Evolutionary conservation across 768 basidiomycete genomes (phyloP).

Genomic region (Boletellus ananiceps): DNA sequence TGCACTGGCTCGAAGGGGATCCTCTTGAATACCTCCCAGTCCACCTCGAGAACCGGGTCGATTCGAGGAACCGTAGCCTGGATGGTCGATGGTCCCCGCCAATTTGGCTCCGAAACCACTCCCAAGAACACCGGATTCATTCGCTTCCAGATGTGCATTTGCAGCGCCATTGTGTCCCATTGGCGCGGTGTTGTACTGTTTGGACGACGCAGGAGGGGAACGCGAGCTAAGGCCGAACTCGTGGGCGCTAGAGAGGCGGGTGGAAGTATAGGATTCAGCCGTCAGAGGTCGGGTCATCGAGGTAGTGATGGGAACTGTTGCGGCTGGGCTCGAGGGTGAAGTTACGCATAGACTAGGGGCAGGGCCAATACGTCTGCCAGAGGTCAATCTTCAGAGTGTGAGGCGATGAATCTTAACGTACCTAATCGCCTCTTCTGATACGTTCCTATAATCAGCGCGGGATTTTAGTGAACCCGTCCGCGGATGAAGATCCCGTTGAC

Average conservation of each 20-base stretch:
- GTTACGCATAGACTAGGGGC: conserved; percentile 39
- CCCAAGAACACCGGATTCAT: conserved; percentile 22
- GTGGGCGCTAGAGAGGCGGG: conserved; percentile 4
- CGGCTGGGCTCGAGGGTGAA: conserved; percentile 26
- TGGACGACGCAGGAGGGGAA: conserved; percentile 7
- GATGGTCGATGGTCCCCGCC: conserved; percentile 24
- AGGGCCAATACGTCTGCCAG: conserved; percentile 43
- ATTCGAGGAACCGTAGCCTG: conserved; percentile 21
- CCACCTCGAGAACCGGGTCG: conserved; percentile 15
- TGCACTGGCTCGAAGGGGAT: neutral
- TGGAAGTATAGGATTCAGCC: conserved; percentile 13
- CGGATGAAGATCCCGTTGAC: neutral
- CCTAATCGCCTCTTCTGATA: conserved; percentile 69
- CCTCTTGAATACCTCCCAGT: conserved; percentile 26
- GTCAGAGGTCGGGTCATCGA: conserved; percentile 20
- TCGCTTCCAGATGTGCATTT: conserved; percentile 9
- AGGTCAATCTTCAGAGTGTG: neutral
- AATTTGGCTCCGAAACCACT: conserved; percentile 5
- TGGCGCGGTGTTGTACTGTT: conserved; percentile 30
- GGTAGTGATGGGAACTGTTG: conserved; percentile 28
- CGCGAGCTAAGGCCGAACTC: conserved; percentile 8
- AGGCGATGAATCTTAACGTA: conserved; percentile 6
- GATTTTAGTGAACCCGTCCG: neutral
- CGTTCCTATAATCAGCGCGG: conserved; percentile 40
- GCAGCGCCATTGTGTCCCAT: conserved; percentile 17